phyloP scores from a whole-genome alignment of 257 asterid genomes.

The Dorcoceras hygrometricum region DNA sequence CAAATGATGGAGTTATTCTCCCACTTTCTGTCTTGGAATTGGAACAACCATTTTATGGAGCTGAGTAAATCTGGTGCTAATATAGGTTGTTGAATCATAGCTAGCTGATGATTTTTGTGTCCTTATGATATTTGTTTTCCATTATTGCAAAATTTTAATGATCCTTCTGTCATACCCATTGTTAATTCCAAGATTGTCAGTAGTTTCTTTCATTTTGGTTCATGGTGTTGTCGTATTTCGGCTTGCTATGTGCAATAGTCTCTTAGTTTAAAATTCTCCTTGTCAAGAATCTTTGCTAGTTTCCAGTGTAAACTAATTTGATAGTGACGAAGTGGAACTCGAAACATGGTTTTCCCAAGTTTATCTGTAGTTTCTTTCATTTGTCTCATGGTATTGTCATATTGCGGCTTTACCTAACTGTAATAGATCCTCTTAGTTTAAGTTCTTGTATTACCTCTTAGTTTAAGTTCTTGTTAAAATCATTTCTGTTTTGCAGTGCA shows the following conservation, averaged over 20 bases:
- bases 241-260: slow-evolving; percentile 12
- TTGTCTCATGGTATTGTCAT: slow-evolving; percentile 13
- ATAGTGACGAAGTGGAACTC: too few species aligned
- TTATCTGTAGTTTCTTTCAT: neutral
- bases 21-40: neutral
- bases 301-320: too few species aligned
- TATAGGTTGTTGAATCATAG: neutral
- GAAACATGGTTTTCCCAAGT: too few species aligned
- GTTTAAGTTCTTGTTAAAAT: slow-evolving; percentile 2
- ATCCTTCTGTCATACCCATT: neutral
- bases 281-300: too few species aligned
- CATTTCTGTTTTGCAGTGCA: slow-evolving; percentile 47
- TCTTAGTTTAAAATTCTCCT: too few species aligned
- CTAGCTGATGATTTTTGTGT: neutral
- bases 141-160: neutral
- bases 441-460: neutral
- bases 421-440: too few species aligned
- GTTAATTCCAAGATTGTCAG: neutral
- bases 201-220: neutral
- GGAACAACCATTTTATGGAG: neutral
- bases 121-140: neutral
- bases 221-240: slow-evolving; percentile 17
- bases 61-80: neutral
- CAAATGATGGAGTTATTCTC: neutral
- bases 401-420: slow-evolving; percentile 20